Base-by-base conservation (phyloP, 2,329 filamentous ascomycete genomes). In the Neofusicoccum ribis region DNA sequence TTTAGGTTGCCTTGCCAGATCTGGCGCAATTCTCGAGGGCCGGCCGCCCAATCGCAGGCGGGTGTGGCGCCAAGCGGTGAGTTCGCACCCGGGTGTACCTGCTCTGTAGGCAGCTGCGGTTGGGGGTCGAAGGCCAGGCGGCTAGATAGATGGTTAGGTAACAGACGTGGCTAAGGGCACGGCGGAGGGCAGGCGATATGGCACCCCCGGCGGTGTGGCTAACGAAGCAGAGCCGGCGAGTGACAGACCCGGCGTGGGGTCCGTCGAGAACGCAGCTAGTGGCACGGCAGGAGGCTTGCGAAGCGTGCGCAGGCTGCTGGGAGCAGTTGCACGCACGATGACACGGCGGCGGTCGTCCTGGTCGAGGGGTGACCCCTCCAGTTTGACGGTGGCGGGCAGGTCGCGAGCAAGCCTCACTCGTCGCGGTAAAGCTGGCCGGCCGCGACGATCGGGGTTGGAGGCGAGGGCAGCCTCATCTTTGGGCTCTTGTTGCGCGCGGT, bases 21-120 rank as follows among this genome's bases (percentile, higher is more conserved):
- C 37, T 44, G 52, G 52, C 52, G 52, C 39, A 44, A n/a, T 44
- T 44, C 6, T 44, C 31, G 39, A 39, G 14, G 54, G n/a, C n/a
- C 36, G 8, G 41, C 11, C 37, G 56, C 8, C 56, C 56, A 47
- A 47, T 60, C 37, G 56, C 8, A 14, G 31, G n/a, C 20, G 41
- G 11, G 23, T 34, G 56, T 60, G 43, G 43, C 56, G 56, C 56
- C 56, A 60, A 60, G 56, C 56, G 43, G 56, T 27, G 43, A 60
- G 43, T 36, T 34, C 39, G 17, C 56, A 52, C 47, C 41, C 39
- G 54, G 20, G 20, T 44, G 54, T 46, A 46, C 54, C 17, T n/a
- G 52, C 37, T 23, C 15, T 20, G 23, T 23, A 23, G n/a, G 52
- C 23, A 58, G 23, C 52, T 7, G 52, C n/a, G 20, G 23, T 58